These are phyloP conservation scores for Roridomyces roridus DNA, from an alignment of 768 basidiomycete species.

Conservation along the genomic window DNA sequence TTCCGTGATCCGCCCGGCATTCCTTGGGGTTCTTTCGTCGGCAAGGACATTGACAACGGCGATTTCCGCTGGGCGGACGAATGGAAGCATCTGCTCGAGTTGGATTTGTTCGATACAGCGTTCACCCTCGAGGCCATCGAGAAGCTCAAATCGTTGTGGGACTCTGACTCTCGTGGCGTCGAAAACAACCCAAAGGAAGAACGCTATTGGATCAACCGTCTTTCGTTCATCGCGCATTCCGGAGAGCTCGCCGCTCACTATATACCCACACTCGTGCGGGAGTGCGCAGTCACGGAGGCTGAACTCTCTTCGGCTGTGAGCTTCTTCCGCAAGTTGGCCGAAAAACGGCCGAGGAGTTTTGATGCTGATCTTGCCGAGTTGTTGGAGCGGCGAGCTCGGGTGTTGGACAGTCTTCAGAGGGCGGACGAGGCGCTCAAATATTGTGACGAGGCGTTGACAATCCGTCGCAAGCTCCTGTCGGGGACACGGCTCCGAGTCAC, in stretches of 20 bases:
- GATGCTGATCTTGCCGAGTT: constrained; percentile 1
- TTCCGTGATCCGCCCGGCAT: background rate
- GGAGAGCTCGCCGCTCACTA: background rate
- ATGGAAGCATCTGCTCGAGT: background rate
- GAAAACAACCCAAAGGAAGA: background rate
- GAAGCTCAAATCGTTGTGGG: background rate
- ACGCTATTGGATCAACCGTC: background rate
- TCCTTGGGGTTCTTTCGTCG: background rate
- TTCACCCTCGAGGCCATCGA: background rate
- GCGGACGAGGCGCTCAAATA: background rate
- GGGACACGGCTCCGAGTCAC: too few relatives aligned
- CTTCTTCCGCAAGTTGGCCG: background rate
- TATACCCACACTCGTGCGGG: background rate
- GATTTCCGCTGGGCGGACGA: background rate
- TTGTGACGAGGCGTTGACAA: background rate
- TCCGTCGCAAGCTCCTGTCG: background rate
- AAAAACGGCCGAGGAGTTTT: background rate
- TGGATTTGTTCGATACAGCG: background rate
- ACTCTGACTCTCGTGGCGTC: too few relatives aligned
- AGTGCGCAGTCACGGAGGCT: background rate
- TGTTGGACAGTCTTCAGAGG: background rate
- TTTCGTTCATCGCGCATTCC: constrained; percentile 3
- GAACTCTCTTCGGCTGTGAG: background rate
- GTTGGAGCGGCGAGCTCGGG: background rate
- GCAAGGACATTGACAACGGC: background rate